phyloP scores from a whole-genome alignment of 2,329 filamentous ascomycete genomes.

The Pseudocercospora fuligena region DNA sequence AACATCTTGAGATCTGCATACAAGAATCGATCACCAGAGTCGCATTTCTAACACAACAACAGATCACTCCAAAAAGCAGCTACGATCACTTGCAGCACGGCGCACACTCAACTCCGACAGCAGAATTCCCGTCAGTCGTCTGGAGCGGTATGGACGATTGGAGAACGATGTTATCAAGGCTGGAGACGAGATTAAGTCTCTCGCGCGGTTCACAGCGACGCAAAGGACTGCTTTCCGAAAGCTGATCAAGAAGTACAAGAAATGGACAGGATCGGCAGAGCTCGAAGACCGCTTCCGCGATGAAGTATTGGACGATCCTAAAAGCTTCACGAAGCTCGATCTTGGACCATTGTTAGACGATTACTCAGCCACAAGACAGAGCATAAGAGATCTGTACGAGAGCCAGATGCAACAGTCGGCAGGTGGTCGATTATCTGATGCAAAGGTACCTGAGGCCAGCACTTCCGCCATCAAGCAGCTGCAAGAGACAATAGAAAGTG shows the following conservation, averaged over 20 bases:
- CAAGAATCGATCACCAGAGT: not conserved
- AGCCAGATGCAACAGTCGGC: conserved; percentile 33
- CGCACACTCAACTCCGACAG: conserved; percentile 29
- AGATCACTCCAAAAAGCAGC: conserved; percentile 38
- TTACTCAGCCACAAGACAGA: conserved; percentile 54
- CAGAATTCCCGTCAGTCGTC: conserved; percentile 49
- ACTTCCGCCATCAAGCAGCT: conserved; percentile 44
- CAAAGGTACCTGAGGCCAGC: conserved; percentile 20
- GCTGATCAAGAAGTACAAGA: conserved; percentile 84
- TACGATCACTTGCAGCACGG: conserved; percentile 34
- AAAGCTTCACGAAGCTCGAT: conserved; percentile 73
- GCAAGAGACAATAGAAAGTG: conserved; percentile 45
- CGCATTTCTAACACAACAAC: conserved; percentile 12
- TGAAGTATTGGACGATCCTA: conserved; percentile 67
- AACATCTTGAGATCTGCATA: not conserved
- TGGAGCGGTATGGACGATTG: conserved; percentile 57
- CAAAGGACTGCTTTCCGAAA: conserved; percentile 80
- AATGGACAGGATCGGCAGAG: conserved; percentile 77
- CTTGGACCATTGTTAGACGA: conserved; percentile 58
- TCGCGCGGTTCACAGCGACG: conserved; percentile 73
- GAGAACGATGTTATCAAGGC: conserved; percentile 61
- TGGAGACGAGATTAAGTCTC: conserved; percentile 71
- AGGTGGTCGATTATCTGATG: conserved; percentile 20
- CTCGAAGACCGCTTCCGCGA: conserved; percentile 70
- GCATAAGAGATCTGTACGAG: conserved; percentile 52